phyloP scores from a whole-genome alignment of 257 asterid species.

The Solanum tarijense region DNA sequence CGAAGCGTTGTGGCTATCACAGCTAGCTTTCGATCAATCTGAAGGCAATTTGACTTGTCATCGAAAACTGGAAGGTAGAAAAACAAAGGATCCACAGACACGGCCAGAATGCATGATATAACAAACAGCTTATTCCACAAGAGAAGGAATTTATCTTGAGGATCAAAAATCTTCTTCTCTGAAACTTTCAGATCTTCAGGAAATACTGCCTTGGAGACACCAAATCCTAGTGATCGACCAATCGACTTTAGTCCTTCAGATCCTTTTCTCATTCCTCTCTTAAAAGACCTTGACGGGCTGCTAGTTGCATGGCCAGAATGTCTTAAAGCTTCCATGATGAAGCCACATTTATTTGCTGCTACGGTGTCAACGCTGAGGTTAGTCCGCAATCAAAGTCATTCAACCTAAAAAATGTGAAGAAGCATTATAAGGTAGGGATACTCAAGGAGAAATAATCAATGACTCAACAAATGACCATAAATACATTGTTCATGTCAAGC shows the following conservation, averaged over 20 bases:
- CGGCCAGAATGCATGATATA: constrained; percentile 66
- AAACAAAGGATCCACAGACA: constrained; percentile 86
- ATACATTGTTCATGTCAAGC: not conserved
- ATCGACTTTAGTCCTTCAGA: constrained; percentile 76
- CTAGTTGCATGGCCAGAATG: constrained; percentile 26
- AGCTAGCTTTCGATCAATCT: constrained; percentile 59
- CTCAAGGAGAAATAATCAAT: not conserved
- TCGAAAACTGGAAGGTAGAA: constrained; percentile 81
- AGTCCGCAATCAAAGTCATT: constrained; percentile 38
- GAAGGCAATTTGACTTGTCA: constrained; percentile 66
- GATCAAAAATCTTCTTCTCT: constrained; percentile 65
- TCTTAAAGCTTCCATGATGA: constrained; percentile 52
- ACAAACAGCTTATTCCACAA: constrained; percentile 85
- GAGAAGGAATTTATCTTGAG: constrained; percentile 80
- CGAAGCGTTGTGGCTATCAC: constrained; percentile 71
- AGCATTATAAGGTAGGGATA: not conserved
- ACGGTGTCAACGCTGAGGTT: constrained; percentile 39
- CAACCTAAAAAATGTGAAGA: constrained; percentile 29
- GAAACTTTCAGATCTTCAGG: constrained; percentile 90
- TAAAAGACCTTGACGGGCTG: constrained; percentile 44
- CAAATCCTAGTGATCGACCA: constrained; percentile 67
- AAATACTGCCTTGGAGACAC: constrained; percentile 71
- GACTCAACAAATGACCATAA: not conserved
- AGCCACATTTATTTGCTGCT: constrained; percentile 44
- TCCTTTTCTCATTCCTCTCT: constrained; percentile 54